Evolutionary conservation across 1,284 basidiomycete genomes (phyloP), one percentile per base, ranked within the genome.

Genomic region (Coniferiporia weirii): DNA sequence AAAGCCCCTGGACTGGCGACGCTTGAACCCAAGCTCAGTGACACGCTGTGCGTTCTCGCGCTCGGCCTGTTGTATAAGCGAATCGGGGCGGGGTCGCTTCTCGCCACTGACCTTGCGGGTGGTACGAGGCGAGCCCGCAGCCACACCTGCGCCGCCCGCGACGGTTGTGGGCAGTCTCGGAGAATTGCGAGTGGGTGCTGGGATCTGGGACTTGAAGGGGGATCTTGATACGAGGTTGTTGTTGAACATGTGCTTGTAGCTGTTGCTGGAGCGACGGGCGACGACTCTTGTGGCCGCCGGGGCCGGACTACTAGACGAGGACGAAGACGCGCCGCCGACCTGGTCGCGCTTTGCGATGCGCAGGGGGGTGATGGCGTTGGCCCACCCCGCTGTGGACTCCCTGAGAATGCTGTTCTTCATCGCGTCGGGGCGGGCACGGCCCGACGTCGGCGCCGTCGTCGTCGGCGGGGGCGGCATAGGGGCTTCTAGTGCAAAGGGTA

Each of bases 201-300:
- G 80, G 32, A 81, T 74, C 60, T 83, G 80, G 1, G 79, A 80
- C 66, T 91, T 93, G 79, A 98, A 98, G 7, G 91, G 91, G 9
- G 91, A 95, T 66, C 93, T 93, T 50, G 87, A 86, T 20, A 95
- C 93, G 56, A 95, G 85, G 66, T 89, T 86, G 71, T 89, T 92
- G 63, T 77, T 87, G 63, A 82, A 81, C 64, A 94, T 81, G 71
- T 91, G 89, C 67, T 85, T 89, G 76, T 90, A 95, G 67, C 88
- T 91, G 54, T 83, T 87, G 17, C 89, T 92, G 3, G 87, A 83
- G 52, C 93, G 81, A 54, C 93, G 81, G 54, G 87, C 83, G 35
- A 62, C 44, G 20, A 15, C 64, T 64, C 9, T 59, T 56, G 54
- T 22, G 35, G 54, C n/a, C 47, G 44, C 52, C 15, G 52, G 87